Percentiles rank a stretch among this genome's conserved stretches.
Evolutionary conservation across 371 early-diverging fungal species (phyloP).

Genomic region (Mucor racemosus): DNA sequence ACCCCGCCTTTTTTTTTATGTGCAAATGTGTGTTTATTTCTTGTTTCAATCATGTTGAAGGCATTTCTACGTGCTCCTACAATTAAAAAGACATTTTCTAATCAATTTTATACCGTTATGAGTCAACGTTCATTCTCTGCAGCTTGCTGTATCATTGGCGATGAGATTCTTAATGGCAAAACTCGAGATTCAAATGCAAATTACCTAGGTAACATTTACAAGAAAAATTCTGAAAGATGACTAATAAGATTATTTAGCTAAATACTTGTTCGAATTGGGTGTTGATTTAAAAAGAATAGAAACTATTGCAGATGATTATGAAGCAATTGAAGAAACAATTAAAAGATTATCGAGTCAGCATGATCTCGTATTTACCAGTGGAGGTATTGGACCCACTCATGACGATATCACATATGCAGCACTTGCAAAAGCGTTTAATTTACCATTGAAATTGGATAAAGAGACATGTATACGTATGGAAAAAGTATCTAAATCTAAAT

Average conservation of each 20-base stretch:
- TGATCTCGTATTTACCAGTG: conserved; percentile 73
- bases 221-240: too few species aligned
- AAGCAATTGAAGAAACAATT: conserved; percentile 60
- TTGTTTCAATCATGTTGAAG: not conserved
- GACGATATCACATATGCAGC: conserved; percentile 78
- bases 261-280: conserved; percentile 63
- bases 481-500: conserved; percentile 13
- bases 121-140: conserved; percentile 31
- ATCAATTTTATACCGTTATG: not conserved
- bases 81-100: not conserved
- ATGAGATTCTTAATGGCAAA: conserved; percentile 80
- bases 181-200: conserved; percentile 71
- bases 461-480: conserved; percentile 66
- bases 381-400: conserved; percentile 77
- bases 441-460: conserved; percentile 53
- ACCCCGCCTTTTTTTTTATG: conserved; percentile 2
- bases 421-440: conserved; percentile 65
- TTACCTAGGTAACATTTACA: conserved; percentile 46
- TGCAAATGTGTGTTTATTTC: not conserved
- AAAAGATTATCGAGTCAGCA: conserved; percentile 53
- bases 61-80: not conserved
- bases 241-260: conserved; percentile 35
- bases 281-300: conserved; percentile 66
- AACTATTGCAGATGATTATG: conserved; percentile 60
- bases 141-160: conserved; percentile 59